Percentiles rank a stretch among this genome's conserved stretches.
phyloP scores from a whole-genome alignment of 164 flowering plant genomes.

The Sextonia rubra region DNA sequence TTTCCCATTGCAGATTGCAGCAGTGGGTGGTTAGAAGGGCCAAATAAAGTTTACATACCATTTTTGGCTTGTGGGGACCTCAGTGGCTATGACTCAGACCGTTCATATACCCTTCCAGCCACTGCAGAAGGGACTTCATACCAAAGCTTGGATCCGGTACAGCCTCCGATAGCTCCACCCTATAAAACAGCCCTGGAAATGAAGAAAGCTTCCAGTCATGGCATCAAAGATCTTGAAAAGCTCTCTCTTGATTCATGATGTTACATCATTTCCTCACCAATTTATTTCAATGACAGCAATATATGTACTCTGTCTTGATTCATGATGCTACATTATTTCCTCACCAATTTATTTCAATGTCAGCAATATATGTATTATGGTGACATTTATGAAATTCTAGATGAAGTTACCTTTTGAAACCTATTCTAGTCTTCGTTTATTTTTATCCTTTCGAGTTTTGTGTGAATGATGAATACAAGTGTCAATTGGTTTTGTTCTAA shows the following conservation, averaged over 20 bases:
- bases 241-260: constrained; percentile 48
- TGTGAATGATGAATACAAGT: too few relatives aligned
- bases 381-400: too few relatives aligned
- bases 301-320: constrained; percentile 53
- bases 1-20: constrained; percentile 65
- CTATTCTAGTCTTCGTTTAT: too few relatives aligned
- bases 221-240: constrained; percentile 48
- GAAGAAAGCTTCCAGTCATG: constrained; percentile 84
- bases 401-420: too few relatives aligned
- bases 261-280: background rate
- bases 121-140: constrained; percentile 62
- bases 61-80: constrained; percentile 97
- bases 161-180: constrained; percentile 97
- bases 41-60: constrained; percentile 91
- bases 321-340: constrained; percentile 17
- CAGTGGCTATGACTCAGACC: constrained; percentile 86
- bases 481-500: too few relatives aligned
- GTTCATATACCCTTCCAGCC: constrained; percentile 92
- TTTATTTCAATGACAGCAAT: background rate
- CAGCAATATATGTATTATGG: too few relatives aligned
- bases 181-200: constrained; percentile 88
- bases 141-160: constrained; percentile 87
- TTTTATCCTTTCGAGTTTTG: too few relatives aligned
- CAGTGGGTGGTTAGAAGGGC: constrained; percentile 95
- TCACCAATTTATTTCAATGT: background rate